Conservation (phyloP, 129 eudicot species). For the Ambrosia trifida region DNA sequence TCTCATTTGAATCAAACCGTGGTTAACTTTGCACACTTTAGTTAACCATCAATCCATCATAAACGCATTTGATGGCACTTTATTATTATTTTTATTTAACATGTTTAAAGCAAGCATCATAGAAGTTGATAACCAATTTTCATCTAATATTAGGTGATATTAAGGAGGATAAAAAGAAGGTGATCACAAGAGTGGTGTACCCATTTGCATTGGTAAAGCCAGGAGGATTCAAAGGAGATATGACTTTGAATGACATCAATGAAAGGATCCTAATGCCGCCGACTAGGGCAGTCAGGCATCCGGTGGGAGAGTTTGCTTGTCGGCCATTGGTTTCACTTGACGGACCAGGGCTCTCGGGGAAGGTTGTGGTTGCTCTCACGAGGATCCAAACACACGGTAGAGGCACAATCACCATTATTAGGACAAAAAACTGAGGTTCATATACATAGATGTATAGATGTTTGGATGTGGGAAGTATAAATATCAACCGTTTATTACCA, state of each 20-base stretch:
- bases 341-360: constrained; percentile 85
- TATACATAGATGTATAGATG: background rate
- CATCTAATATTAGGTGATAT: constrained; percentile 18
- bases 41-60: constrained; percentile 16
- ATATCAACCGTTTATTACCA: background rate
- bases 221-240: constrained; percentile 81
- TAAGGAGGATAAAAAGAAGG: constrained; percentile 43
- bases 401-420: constrained; percentile 87
- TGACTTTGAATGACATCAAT: constrained; percentile 80
- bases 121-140: background rate
- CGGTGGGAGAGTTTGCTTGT: constrained; percentile 93
- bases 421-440: constrained; percentile 58
- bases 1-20: constrained; percentile 2
- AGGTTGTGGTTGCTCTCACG: constrained; percentile 84
- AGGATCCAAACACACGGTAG: constrained; percentile 86
- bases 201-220: constrained; percentile 94
- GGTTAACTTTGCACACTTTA: constrained; percentile 9
- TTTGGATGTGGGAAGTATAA: constrained; percentile 16
- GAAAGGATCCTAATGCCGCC: constrained; percentile 86
- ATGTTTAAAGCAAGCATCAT: background rate
- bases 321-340: constrained; percentile 50
- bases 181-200: constrained; percentile 56
- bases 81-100: too few relatives aligned
- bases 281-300: constrained; percentile 74
- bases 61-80: background rate